Percentiles rank a stretch among this genome's conserved stretches.
phyloP scores from a whole-genome alignment of 306 rosid species.

The Vigna mungo region DNA sequence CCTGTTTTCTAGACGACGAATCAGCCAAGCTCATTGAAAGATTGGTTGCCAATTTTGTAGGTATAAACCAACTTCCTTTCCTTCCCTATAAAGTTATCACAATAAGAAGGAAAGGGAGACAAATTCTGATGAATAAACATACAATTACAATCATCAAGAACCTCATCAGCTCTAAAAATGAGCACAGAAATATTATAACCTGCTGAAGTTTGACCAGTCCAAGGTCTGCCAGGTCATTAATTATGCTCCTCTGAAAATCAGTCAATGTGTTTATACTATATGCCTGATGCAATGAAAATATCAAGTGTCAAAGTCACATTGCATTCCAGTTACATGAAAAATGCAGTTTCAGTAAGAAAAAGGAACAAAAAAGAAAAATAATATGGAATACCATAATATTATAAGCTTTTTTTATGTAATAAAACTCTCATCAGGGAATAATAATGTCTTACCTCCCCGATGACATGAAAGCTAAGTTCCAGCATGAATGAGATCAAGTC shows the following conservation, averaged over 20 bases:
- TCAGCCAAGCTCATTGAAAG: constrained; percentile 94
- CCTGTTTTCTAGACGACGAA: constrained; percentile 84
- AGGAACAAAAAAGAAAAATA: constrained; percentile 27
- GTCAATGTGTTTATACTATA: constrained; percentile 76
- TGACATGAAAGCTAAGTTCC: constrained; percentile 96
- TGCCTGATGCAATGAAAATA: constrained; percentile 63
- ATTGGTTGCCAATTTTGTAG: constrained; percentile 93
- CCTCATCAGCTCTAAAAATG: constrained; percentile 37
- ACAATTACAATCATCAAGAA: constrained; percentile 34
- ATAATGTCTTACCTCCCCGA: constrained; percentile 78
- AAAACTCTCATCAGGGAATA: constrained; percentile 20
- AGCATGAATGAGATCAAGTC: constrained; percentile 91
- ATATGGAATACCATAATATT: constrained; percentile 24
- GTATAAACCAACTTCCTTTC: constrained; percentile 96
- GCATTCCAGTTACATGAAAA: constrained; percentile 14
- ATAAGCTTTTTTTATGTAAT: constrained; percentile 18
- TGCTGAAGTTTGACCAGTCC: constrained; percentile 97
- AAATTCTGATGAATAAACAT: constrained; percentile 35
- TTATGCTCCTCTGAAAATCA: constrained; percentile 68
- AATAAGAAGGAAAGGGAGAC: constrained; percentile 20
- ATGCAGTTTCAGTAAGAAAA: constrained; percentile 21
- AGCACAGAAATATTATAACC: constrained; percentile 57
- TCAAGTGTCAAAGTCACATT: constrained; percentile 39
- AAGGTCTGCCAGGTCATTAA: constrained; percentile 92
- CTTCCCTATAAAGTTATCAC: constrained; percentile 69